Base-by-base conservation (phyloP, 345 rosid genomes). In the Camelina neglecta region DNA sequence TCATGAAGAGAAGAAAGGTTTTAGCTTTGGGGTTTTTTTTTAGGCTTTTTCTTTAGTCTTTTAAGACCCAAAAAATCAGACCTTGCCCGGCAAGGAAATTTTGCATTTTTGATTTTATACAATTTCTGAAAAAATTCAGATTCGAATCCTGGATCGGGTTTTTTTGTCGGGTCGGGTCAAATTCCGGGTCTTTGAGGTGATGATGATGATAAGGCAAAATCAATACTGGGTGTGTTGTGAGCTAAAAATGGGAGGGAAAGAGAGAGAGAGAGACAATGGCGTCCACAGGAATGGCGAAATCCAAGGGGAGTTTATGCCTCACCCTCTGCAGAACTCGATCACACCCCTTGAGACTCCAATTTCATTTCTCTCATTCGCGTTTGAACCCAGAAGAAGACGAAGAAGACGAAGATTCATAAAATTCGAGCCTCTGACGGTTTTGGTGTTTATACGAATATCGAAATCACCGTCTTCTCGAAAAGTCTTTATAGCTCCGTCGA, bases 201-300 rank as follows among this genome's bases (percentile, higher is more conserved):
- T 20, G 39, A 35, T 8, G 36, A 24, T 29, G 31, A 29, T 29
- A 29, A 29, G 31, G 31, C 31, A 29, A 29, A 26, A 26, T 4
- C 31, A 29, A 29, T 20, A 39, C 7, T 36, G 41, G 35, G 75
- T 38, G 51, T 50, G 29, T 57, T 56, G 49, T 21, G 60, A 56
- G 64, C 66, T 71, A 55, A 74, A 83, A 77, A 53, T 73, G 80
- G 70, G 69, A 42, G 81, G 67, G 72, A 60, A 72, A 75, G 75
- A 71, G 50, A 71, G 18, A 18, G 18, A 18, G 50, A 69, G 56
- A 83, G 76, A 83, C 79, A 75, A 74, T 75, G 73, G 54, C 75
- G 79, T 75, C 83, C 84, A 68, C 70, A 76, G 41, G 75, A 78
- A 72, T 78, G 78, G 76, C 83, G 83, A 83, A 76, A 75, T 65